Evolutionary conservation across 345 rosid species (phyloP).

Genomic region (Gynandropsis gynandra): DNA sequence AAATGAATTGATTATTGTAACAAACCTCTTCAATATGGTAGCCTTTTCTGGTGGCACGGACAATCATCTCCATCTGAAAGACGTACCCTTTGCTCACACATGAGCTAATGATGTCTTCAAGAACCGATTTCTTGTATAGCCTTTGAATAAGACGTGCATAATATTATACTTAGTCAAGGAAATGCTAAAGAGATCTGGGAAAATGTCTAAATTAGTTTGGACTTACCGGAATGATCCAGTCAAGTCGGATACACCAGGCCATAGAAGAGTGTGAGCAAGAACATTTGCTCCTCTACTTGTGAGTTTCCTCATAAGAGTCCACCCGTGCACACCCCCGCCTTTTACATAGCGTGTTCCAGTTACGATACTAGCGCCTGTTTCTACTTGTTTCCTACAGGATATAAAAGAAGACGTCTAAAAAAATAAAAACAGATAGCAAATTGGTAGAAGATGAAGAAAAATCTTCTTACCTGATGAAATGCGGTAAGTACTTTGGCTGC

Average conservation of each 20-base stretch:
- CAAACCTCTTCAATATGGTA: slow-evolving; percentile 79
- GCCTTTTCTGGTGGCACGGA: slow-evolving; percentile 85
- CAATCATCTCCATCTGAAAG: slow-evolving; percentile 99
- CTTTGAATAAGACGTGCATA: slow-evolving; percentile 34
- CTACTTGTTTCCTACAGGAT: slow-evolving; percentile 63
- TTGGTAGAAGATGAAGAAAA: slow-evolving; percentile 3
- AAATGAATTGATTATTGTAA: background rate
- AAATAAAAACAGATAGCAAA: background rate
- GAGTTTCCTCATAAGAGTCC: slow-evolving; percentile 96
- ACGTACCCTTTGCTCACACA: slow-evolving; percentile 93
- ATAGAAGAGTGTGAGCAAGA: slow-evolving; percentile 85
- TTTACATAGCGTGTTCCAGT: slow-evolving; percentile 87
- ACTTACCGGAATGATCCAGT: slow-evolving; percentile 91
- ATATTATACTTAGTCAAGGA: slow-evolving; percentile 4
- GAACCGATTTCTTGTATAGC: slow-evolving; percentile 72
- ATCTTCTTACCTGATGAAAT: slow-evolving; percentile 75
- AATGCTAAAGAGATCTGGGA: background rate
- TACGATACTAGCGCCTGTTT: slow-evolving; percentile 85
- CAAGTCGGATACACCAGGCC: slow-evolving; percentile 98
- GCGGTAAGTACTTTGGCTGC: slow-evolving; percentile 94
- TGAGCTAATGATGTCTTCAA: slow-evolving; percentile 73
- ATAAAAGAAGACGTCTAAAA: background rate
- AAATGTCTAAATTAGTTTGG: background rate
- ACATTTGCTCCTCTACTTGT: slow-evolving; percentile 98
- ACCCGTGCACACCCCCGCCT: slow-evolving; percentile 93